Conservation (phyloP, 768 basidiomycete species). For the Lenzites betulinus region DNA sequence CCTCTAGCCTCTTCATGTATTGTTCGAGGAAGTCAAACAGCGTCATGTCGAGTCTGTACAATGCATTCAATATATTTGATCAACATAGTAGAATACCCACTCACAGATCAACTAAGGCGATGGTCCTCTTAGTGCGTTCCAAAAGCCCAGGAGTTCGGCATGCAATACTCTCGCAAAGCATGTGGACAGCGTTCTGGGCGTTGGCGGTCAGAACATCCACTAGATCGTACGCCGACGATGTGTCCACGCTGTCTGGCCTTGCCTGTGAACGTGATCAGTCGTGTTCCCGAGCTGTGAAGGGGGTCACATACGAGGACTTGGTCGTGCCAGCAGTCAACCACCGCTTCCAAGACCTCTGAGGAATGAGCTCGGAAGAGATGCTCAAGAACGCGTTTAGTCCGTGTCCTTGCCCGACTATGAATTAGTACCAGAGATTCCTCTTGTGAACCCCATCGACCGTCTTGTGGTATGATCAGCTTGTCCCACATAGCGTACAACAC, state of each 20-base stretch:
- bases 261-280: neutral
- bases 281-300: neutral
- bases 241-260: slow-evolving; percentile 20
- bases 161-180: slow-evolving; percentile 83
- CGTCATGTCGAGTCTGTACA: slow-evolving; percentile 60
- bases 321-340: slow-evolving; percentile 81
- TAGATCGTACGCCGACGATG: slow-evolving; percentile 70
- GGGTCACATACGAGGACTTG: slow-evolving; percentile 46
- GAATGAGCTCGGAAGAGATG: slow-evolving; percentile 82
- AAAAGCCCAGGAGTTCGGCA: slow-evolving; percentile 54
- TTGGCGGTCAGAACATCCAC: slow-evolving; percentile 82
- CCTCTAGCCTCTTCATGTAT: slow-evolving; percentile 82
- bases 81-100: slow-evolving; percentile 26
- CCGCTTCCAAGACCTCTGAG: slow-evolving; percentile 78
- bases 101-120: slow-evolving; percentile 62
- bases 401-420: slow-evolving; percentile 61
- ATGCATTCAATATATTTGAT: neutral
- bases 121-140: slow-evolving; percentile 62
- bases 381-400: slow-evolving; percentile 81
- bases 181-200: slow-evolving; percentile 84
- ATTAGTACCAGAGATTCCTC: slow-evolving; percentile 72
- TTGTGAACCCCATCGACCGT: slow-evolving; percentile 49
- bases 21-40: slow-evolving; percentile 89
- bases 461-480: slow-evolving; percentile 39
- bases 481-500: slow-evolving; percentile 78